Evolutionary conservation across 176 grass and related monocot species (phyloP), one percentile per base, ranked within the genome.

Genomic region (Zoysia pacifica): DNA sequence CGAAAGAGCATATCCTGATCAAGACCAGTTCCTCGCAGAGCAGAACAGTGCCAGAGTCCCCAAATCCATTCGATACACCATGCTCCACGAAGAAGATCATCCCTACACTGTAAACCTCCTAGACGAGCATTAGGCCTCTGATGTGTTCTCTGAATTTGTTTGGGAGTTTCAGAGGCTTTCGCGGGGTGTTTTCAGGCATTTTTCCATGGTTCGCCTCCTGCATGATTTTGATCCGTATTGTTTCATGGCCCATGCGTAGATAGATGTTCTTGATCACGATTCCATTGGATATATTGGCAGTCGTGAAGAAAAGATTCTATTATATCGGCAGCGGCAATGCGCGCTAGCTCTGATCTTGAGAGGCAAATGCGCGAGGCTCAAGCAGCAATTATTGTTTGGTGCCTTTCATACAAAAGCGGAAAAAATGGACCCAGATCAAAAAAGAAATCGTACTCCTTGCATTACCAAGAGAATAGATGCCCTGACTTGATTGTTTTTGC

Each of bases 381-480:
- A 13, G 55, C 36, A 28, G 37, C 82, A 82, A 82, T 89, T 42
- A 82, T 82, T 82, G 81, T 79, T 73, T 73, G 78, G 78, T 78
- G 67, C 12, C 79, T 68, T 61, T 89, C 87, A 72, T 54, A 60
- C 50, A 65, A 86, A 86, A 89, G 87, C 67, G 9, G 28, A 28
- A 73, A 85, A 85, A 89, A 58, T 5, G 74, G 28, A 5, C 56
- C 66, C 36, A 77, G 19, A 89, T 89, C 67, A 28, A 28, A 80
- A 41, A 78, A 73, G 68, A 89, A 83, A 91, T 68, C 64, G 86
- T 60, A 61, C 83, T 74, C 55, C 73, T 68, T 83, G 79, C 70
- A n/a, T 74, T 89, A 80, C 86, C 50, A 79, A 52, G 49, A 45
- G 90, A 79, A 91, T 85, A 74, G 69, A 88, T 91, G 83, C 90